Percentiles rank a stretch among this genome's conserved stretches.
phyloP scores from a whole-genome alignment of 1,284 basidiomycete genomes.

The Vanrija pseudolonga region DNA sequence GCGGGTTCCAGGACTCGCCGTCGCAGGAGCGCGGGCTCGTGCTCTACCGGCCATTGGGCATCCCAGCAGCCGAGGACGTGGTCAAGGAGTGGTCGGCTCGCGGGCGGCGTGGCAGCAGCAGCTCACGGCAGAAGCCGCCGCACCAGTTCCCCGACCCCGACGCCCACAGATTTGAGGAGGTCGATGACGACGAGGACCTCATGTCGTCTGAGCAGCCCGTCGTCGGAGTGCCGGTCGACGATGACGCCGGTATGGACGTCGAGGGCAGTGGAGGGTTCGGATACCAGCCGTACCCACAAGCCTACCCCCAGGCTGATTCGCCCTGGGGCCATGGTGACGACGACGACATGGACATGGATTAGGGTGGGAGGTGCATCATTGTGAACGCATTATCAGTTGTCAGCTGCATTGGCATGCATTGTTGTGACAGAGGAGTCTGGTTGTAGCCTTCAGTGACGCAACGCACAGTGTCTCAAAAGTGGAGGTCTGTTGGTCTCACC shows the following conservation, averaged over 20 bases:
- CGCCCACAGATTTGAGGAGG: slow-evolving; percentile 7
- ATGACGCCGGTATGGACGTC: not conserved
- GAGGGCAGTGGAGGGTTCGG: not conserved
- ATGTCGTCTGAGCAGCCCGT: not conserved
- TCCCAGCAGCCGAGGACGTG: slow-evolving; percentile 14
- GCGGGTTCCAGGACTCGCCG: not conserved
- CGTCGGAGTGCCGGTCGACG: slow-evolving; percentile 1
- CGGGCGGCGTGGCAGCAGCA: not conserved
- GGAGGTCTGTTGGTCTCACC: too few relatives aligned
- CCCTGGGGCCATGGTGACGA: slow-evolving; percentile 4
- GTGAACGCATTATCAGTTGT: too few relatives aligned
- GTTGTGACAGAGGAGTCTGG: too few relatives aligned
- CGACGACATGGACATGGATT: slow-evolving; percentile 13
- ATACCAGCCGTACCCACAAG: not conserved
- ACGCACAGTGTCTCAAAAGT: too few relatives aligned
- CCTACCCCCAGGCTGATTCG: not conserved
- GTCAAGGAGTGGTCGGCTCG: slow-evolving; percentile 9
- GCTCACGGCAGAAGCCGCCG: not conserved
- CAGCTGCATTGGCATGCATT: too few relatives aligned
- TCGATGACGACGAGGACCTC: slow-evolving; percentile 16
- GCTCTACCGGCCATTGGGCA: slow-evolving; percentile 35
- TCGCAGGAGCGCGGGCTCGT: slow-evolving; percentile 26
- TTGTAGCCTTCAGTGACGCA: too few relatives aligned
- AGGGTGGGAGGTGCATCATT: not conserved
- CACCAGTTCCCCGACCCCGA: not conserved